These are phyloP conservation scores for grape (Vitis vinifera) DNA, from an alignment of 164 flowering plant genomes.

Conservation along the genomic window ASM3070453v1 NC_081808.1:16316501-16317000, in stretches of 20 bases:
- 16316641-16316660: constrained; percentile 87
- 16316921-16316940: constrained; percentile 62
- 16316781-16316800: constrained; percentile 48
- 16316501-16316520: constrained; percentile 50
- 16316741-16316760: constrained; percentile 34
- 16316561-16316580: constrained; percentile 63
- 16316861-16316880: constrained; percentile 51
- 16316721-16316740: constrained; percentile 35
- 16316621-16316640: constrained; percentile 75
- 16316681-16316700: constrained; percentile 67
- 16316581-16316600: constrained; percentile 55
- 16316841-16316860: constrained; percentile 51
- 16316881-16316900: constrained; percentile 64
- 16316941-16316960: constrained; percentile 60
- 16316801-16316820: constrained; percentile 48
- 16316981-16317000: constrained; percentile 40
- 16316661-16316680: constrained; percentile 67
- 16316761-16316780: constrained; percentile 34
- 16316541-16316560: constrained; percentile 51
- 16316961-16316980: constrained; percentile 37
- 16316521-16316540: constrained; percentile 48
- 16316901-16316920: constrained; percentile 54
- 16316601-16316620: constrained; percentile 60
- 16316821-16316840: constrained; percentile 53
- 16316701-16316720: constrained; percentile 61